phyloP scores from a whole-genome alignment of 805 yeast genomes.

The Yarrowia sp. region DNA sequence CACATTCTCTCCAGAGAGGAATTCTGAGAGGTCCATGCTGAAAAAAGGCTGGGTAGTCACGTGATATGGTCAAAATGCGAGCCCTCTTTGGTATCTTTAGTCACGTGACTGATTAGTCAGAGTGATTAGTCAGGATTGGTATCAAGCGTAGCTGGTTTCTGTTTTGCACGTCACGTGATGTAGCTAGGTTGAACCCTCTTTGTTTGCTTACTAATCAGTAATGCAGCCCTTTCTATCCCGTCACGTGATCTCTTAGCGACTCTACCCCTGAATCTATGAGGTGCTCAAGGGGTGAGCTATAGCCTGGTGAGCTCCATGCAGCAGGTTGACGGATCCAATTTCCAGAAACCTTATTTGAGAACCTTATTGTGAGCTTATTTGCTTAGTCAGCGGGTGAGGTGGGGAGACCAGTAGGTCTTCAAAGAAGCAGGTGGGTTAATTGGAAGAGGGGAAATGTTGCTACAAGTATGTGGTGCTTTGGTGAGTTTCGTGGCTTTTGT shows the following conservation, averaged over 20 bases:
- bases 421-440: too few relatives aligned
- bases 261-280: constrained; percentile 7
- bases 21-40: constrained; percentile 6
- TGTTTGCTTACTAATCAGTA: too few relatives aligned
- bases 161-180: too few relatives aligned
- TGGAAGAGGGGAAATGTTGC: too few relatives aligned
- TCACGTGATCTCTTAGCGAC: neutral
- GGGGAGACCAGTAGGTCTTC: neutral
- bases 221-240: neutral
- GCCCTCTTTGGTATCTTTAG: neutral
- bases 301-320: neutral
- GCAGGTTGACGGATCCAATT: neutral
- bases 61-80: neutral
- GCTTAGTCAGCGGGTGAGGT: neutral
- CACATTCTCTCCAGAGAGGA: neutral
- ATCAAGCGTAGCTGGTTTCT: too few relatives aligned
- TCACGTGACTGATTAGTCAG: neutral
- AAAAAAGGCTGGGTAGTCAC: neutral
- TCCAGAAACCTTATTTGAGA: constrained; percentile 1
- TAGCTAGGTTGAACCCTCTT: too few relatives aligned
- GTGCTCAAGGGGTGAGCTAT: neutral
- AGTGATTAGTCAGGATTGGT: neutral
- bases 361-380: constrained; percentile 7
- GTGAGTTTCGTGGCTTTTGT: too few relatives aligned
- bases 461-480: too few relatives aligned